A percentile compares a stretch with the other conserved stretches of the same genome.
Conservation (phyloP, 2,329 filamentous ascomycete species). For the Chrysoporthe deuterocubensis region DNA sequence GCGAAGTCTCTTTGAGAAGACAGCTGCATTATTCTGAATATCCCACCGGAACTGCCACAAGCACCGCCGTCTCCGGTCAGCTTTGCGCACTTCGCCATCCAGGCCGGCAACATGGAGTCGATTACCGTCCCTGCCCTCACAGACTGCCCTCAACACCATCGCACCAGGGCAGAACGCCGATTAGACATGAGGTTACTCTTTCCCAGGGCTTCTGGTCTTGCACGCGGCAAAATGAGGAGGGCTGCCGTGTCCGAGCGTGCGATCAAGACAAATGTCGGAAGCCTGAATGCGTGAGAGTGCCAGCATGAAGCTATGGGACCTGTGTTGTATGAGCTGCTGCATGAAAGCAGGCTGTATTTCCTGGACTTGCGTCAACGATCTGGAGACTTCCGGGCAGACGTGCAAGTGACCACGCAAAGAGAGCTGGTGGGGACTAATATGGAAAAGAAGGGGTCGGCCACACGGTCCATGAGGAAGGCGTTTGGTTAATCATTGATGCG, state of each 20-base stretch:
- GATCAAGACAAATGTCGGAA: slow-evolving; percentile 22
- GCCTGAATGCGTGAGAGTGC: not conserved
- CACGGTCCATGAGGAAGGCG: too few species aligned
- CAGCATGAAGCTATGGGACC: not conserved
- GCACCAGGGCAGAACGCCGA: slow-evolving; percentile 16
- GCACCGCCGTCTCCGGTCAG: too few species aligned
- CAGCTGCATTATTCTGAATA: not conserved
- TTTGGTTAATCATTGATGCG: too few species aligned
- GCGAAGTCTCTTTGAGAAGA: not conserved
- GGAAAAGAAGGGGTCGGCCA: too few species aligned
- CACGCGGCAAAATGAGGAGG: slow-evolving; percentile 26
- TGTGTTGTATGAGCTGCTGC: not conserved
- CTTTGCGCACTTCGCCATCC: not conserved
- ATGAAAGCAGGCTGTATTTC: too few species aligned
- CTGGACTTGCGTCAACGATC: too few species aligned
- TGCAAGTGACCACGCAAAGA: too few species aligned
- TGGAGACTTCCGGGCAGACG: too few species aligned
- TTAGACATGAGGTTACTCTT: slow-evolving; percentile 19
- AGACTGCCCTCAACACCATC: slow-evolving; percentile 21
- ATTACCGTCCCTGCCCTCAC: slow-evolving; percentile 14
- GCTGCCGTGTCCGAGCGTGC: slow-evolving; percentile 26
- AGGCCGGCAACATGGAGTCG: slow-evolving; percentile 16
- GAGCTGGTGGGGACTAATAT: too few species aligned
- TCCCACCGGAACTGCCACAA: not conserved
- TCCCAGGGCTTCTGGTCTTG: slow-evolving; percentile 25